Base-by-base conservation (phyloP, 345 rosid genomes). In the Aurinia saxatilis region DNA sequence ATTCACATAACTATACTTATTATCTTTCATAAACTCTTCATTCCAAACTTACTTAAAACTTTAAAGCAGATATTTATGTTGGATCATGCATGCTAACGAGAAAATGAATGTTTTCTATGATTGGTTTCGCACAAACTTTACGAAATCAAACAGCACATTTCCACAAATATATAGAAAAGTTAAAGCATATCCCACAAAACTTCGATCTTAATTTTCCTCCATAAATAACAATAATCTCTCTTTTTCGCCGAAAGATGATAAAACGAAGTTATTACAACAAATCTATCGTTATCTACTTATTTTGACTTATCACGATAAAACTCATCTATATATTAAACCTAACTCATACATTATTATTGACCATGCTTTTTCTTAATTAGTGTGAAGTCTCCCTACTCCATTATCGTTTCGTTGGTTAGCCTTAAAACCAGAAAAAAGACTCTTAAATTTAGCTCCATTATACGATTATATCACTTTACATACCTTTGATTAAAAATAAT, bases 221-320 rank as follows among this genome's bases (percentile, higher is more conserved):
- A 8, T 3, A 31, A 51, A 14, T 41, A 18, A 6, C 13, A 51
- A 31, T 41, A 30, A 50, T 50, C 37, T 65, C 10, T 31, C 17
- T 35, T 54, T 53, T 23, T 35, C 21, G 62, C 62, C 63, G 70
- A 65, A 65, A 65, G 69, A 55, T 18, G 69, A 55, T 18, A n/a
- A 35, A 57, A 38, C 30, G 39, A 25, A 55, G 70, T 65, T 65
- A 56, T 27, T n/a, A 36, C 41, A 47, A 47, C 40, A 47, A n/a
- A n/a, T 27, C 31, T 27, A 27, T 29, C 50, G 57, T 66, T 57
- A 48, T 39, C 71, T 13, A 29, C 33, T 66, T 59, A 21, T 29
- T 56, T 66, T 66, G 63, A 47, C 71, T 66, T 36, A 55, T 55
- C 21, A 66, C 50, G 41, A 66, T 38, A 12, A 48, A 7, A 25